Conservation (phyloP, 768 basidiomycete species). For the Clathrus columnatus region DNA sequence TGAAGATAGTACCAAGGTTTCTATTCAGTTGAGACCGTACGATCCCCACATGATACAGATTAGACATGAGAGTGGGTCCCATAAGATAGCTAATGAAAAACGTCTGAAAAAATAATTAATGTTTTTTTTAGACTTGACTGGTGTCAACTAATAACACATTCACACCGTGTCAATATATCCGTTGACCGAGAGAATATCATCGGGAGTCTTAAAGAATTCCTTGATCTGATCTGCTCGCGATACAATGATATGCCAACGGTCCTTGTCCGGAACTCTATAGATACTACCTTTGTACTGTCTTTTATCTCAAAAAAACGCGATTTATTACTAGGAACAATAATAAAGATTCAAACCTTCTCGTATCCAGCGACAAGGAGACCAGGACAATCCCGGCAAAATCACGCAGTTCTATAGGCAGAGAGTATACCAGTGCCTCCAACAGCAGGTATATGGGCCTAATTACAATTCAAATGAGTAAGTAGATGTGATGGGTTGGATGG, state of each 20-base stretch:
- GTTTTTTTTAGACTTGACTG: no score
- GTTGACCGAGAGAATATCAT: slow-evolving; percentile 29
- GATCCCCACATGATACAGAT: slow-evolving; percentile 24
- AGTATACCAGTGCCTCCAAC: not conserved
- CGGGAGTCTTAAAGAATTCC: slow-evolving; percentile 37
- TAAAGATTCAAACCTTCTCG: slow-evolving; percentile 18
- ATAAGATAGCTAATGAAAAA: slow-evolving; percentile 31
- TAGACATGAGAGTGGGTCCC: slow-evolving; percentile 21
- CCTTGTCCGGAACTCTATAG: slow-evolving; percentile 37
- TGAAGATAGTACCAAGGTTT: slow-evolving; percentile 29
- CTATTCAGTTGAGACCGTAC: slow-evolving; percentile 26
- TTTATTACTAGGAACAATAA: not conserved
- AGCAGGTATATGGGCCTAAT: slow-evolving; percentile 1
- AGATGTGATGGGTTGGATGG: not conserved
- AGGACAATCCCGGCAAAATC: slow-evolving; percentile 11
- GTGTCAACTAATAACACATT: no score
- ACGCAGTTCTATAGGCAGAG: slow-evolving; percentile 14
- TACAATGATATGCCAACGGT: slow-evolving; percentile 35
- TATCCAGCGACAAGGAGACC: slow-evolving; percentile 25
- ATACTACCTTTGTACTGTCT: slow-evolving; percentile 14
- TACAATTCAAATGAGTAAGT: not conserved
- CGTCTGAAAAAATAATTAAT: slow-evolving; percentile 18
- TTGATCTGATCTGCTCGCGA: slow-evolving; percentile 30
- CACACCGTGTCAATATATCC: slow-evolving; percentile 28
- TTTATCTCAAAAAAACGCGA: not conserved